These are phyloP conservation scores for Holtermannia corniformis DNA, from an alignment of 768 basidiomycete genomes.

Conservation along the genomic window DNA sequence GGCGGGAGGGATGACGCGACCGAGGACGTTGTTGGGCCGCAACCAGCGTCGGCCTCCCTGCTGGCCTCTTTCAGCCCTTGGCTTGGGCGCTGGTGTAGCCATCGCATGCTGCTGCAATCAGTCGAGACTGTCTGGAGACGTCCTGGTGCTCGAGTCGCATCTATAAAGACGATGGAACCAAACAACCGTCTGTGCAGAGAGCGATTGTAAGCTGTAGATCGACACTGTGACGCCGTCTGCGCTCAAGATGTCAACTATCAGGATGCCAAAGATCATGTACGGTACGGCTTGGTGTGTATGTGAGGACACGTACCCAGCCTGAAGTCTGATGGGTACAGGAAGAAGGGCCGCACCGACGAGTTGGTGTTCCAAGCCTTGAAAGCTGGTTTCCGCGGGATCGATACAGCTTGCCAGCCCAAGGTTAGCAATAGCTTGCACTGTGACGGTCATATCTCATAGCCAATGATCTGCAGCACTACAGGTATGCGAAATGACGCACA, in stretches of 20 bases:
- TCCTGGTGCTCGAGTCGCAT: no score
- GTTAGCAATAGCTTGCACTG: constrained; percentile 7
- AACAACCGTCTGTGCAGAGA: no score
- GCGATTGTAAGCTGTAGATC: no score
- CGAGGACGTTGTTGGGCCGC: neutral
- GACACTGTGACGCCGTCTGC: neutral
- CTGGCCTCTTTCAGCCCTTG: no score
- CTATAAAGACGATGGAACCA: no score
- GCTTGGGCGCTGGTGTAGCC: no score
- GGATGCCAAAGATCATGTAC: constrained; percentile 35
- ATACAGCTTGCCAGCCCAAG: constrained; percentile 56
- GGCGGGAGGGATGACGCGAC: constrained; percentile 19
- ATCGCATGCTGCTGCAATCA: no score
- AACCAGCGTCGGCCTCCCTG: neutral
- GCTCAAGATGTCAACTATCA: neutral
- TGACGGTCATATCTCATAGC: constrained; percentile 41
- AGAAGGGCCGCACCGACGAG: constrained; percentile 59
- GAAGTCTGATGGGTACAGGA: constrained; percentile 48
- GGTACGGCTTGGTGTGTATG: constrained; percentile 44
- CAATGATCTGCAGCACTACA: constrained; percentile 65
- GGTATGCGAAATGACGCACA: constrained; percentile 41
- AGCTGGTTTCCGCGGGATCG: constrained; percentile 69
- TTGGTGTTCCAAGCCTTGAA: constrained; percentile 64
- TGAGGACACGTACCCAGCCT: no score
- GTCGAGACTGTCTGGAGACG: no score